Conservation (phyloP, 73 alveolate species). For the Symbiodinium natans region DNA sequence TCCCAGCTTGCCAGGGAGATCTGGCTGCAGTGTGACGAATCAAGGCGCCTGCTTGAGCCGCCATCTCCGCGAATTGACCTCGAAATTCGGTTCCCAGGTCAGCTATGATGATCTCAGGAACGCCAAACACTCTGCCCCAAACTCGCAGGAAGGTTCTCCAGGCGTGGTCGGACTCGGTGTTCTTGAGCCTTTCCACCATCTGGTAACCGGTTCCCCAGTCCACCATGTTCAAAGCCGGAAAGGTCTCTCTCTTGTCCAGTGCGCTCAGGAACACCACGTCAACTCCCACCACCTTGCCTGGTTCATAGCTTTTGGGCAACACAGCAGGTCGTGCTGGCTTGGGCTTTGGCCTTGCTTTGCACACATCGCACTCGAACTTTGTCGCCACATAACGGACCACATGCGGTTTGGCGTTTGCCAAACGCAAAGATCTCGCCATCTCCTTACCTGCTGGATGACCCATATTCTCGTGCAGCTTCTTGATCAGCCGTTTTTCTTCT, state of each 20-base stretch:
- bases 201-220: constrained; percentile 29
- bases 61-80: background rate
- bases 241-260: background rate
- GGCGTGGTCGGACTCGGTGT: background rate
- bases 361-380: background rate
- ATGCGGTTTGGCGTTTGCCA: background rate
- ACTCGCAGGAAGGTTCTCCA: constrained; percentile 2
- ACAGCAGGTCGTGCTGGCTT: background rate
- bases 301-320: background rate
- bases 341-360: background rate
- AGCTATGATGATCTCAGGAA: background rate
- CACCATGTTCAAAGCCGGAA: background rate
- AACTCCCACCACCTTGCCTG: constrained; percentile 6
- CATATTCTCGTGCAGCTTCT: background rate
- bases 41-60: background rate
- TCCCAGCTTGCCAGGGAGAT: constrained; percentile 11
- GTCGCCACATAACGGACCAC: background rate
- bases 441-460: background rate
- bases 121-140: constrained; percentile 5
- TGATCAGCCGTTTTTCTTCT: background rate
- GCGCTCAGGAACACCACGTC: constrained; percentile 36
- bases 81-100: constrained; percentile 17
- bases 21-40: constrained; percentile 3
- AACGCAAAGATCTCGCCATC: background rate
- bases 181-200: background rate